Evolutionary conservation across 257 asterid genomes (phyloP).

Genomic region (Nicotiana paniculata): DNA sequence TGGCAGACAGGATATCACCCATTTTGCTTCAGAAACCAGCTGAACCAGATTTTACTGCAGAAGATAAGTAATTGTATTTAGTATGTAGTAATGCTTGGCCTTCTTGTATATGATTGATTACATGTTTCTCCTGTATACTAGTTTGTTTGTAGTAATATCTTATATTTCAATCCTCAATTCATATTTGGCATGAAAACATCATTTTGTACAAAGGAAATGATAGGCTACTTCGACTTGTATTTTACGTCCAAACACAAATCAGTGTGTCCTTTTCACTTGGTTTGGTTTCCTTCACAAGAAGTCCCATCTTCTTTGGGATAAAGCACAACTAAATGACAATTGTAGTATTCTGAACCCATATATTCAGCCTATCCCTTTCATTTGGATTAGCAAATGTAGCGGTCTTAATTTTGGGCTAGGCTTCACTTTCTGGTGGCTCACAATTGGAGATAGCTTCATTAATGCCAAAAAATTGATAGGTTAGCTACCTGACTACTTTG

Average conservation of each 20-base stretch:
- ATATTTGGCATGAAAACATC: background rate
- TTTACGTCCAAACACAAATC: background rate
- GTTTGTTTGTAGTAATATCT: slow-evolving; percentile 2
- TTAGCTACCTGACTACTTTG: too few relatives aligned
- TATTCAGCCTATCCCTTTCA: background rate
- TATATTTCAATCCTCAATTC: background rate
- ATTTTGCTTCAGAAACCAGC: slow-evolving; percentile 87
- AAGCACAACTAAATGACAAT: background rate
- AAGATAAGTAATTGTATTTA: slow-evolving; percentile 33
- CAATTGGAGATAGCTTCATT: too few relatives aligned
- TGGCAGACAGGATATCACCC: slow-evolving; percentile 67
- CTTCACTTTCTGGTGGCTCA: too few relatives aligned
- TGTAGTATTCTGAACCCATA: background rate
- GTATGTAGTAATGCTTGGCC: slow-evolving; percentile 17
- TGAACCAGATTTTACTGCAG: slow-evolving; percentile 86
- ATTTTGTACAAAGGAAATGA: slow-evolving; percentile 8
- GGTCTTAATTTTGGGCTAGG: too few relatives aligned
- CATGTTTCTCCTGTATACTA: background rate
- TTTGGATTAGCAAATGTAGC: background rate
- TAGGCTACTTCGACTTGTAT: background rate
- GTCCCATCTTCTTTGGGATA: too few relatives aligned
- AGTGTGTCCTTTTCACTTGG: background rate
- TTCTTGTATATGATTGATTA: slow-evolving; percentile 6
- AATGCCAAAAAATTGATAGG: too few relatives aligned
- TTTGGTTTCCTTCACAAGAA: background rate